Evolutionary conservation across 257 asterid genomes (phyloP), one percentile per base, ranked within the genome.

Genomic region (Dorcoceras hygrometricum): DNA sequence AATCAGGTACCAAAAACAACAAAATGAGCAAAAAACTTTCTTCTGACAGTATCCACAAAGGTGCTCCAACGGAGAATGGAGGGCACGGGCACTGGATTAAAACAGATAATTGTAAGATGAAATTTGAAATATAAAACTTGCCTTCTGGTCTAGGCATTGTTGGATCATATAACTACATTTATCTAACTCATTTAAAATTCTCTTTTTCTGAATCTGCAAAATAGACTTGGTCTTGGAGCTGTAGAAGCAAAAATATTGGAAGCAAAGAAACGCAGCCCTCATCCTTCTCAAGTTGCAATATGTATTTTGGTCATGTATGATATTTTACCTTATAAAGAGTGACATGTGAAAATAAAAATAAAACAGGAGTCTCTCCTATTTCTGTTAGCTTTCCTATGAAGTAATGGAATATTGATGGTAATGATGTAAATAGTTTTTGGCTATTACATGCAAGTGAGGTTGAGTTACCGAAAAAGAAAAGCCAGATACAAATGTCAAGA

Each of bases 91-190:
- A 74, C 5, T 83, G 89, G 89, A 83, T 83, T 62, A 81, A 76
- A 75, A 83, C 89, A 0, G 89, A 83, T 71, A 86, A 83, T 66
- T 83, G 89, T 83, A 78, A 83, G 89, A 80, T 63, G 24, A 75
- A 70, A 72, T 59, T 18, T 59, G 70, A 62, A 54, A 54, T 36
- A 59, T 23, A 20, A 18, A 46, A 58, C 66, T 77, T 23, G 63
- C 46, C 27, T 63, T 63, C 59, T 31, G 62, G 63, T 69, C 36
- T 54, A 68, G 73, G 70, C 34, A n/a, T 67, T 12, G 34, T 34
- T 57, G 48, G 14, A 46, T 62, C 65, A 16, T 71, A 46, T 57
- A 12, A 46, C 68, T 59, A 71, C 28, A 56, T 60, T 53, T 66
- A 56, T 50, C 79, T 77, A 65, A 80, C 68, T 65, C 59, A 46